Base-by-base conservation (phyloP, 805 yeast genomes). In the Starmerella khaoyaiensis region DNA sequence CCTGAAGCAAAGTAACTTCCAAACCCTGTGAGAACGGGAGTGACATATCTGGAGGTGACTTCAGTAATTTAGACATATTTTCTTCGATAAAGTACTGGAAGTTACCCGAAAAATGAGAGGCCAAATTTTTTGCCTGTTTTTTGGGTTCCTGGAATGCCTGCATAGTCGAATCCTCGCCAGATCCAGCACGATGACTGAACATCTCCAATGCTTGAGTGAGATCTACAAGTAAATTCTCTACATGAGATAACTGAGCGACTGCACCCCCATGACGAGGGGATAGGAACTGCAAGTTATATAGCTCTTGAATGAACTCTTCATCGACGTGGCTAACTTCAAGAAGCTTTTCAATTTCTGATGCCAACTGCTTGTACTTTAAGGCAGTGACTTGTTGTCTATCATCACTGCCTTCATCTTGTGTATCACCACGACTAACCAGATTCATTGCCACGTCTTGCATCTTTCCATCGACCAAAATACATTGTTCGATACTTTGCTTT, bases 361-460 rank as follows among this genome's bases (percentile, higher is more conserved):
- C 77, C 18, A 84, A 62, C n/a, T 67, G 55, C 50, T 80, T 81
- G 56, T 79, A 80, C 58, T 86, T 86, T 30, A 81, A 74, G 4
- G 87, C 72, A 47, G 76, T 76, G 5, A 86, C 77, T 57, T 86
- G 95, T 16, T 6, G 10, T n/a, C 86, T 72, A 42, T 79, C 87
- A 3, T 72, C 72, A 6, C 9, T 26, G 10, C 29, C 29, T n/a
- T n/a, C n/a, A n/a, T n/a, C n/a, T n/a, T n/a, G n/a, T n/a, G n/a
- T n/a, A n/a, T n/a, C n/a, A 11, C 75, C 69, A 25, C 82, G 70
- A 3, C 75, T 68, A 11, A 74, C 66, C 33, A 77, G 57, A 44
- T 76, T 80, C 45, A 76, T 74, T 12, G 72, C 64, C 45, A 74
- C 74, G 22, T 69, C 60, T 2, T 73, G 67, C 37, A 78, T 56